Conservation (phyloP, 176 grass and related monocot genomes). For the Hsuehochloa calcarea region DNA sequence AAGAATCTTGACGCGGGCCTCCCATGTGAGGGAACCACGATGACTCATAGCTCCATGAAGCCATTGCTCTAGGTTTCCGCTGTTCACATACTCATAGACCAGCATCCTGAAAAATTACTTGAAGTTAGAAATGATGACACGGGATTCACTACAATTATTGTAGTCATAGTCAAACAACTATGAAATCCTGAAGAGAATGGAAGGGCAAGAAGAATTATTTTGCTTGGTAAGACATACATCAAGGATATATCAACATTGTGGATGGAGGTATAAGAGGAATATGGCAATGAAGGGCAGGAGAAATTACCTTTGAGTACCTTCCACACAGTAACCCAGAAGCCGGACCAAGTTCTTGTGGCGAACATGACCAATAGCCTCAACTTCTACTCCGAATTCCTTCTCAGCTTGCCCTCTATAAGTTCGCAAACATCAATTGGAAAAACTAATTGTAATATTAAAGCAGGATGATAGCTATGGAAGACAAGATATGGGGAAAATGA, state of each 20-base stretch:
- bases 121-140: constrained; percentile 5
- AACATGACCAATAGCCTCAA: constrained; percentile 92
- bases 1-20: constrained; percentile 76
- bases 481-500: neutral
- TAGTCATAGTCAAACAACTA: neutral
- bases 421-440: constrained; percentile 14
- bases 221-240: neutral
- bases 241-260: constrained; percentile 14
- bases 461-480: constrained; percentile 5
- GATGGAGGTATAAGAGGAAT: constrained; percentile 5
- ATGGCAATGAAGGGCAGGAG: constrained; percentile 13
- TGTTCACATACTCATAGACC: constrained; percentile 86
- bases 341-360: constrained; percentile 88
- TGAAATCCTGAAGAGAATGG: neutral
- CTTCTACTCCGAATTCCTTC: constrained; percentile 92
- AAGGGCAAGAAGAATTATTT: neutral
- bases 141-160: neutral
- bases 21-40: constrained; percentile 69
- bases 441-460: neutral
- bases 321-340: constrained; percentile 75
- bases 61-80: constrained; percentile 85
- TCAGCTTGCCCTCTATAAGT: constrained; percentile 74
- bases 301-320: constrained; percentile 85
- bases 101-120: constrained; percentile 60
- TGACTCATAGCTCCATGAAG: constrained; percentile 89